A percentile compares a stretch with the other conserved stretches of the same genome.
These are phyloP conservation scores for Vaucheria bursata DNA, from an alignment of 352 stramenopile genomes.

Conservation along the genomic window DNA sequence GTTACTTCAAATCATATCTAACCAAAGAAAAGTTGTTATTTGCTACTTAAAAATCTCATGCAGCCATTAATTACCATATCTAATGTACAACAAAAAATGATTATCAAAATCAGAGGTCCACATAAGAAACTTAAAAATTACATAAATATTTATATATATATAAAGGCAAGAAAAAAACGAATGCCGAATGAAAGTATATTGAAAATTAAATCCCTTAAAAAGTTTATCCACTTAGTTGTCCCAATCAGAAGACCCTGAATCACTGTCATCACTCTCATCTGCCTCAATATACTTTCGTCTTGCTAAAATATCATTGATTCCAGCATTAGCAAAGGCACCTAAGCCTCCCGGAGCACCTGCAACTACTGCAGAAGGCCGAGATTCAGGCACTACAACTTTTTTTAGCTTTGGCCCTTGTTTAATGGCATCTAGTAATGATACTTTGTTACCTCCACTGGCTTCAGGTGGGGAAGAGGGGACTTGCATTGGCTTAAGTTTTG, in stretches of 20 bases:
- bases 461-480: not conserved
- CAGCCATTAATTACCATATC: too few species aligned
- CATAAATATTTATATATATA: too few species aligned
- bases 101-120: too few species aligned
- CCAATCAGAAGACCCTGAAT: not conserved
- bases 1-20: too few species aligned
- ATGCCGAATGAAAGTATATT: too few species aligned
- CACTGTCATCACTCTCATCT: slow-evolving; percentile 1
- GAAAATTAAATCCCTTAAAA: too few species aligned
- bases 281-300: slow-evolving; percentile 5
- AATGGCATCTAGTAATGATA: slow-evolving; percentile 1
- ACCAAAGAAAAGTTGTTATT: too few species aligned
- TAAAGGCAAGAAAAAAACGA: too few species aligned
- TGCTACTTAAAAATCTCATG: too few species aligned
- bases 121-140: too few species aligned
- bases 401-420: not conserved
- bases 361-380: not conserved
- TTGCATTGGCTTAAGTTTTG: not conserved
- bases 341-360: not conserved
- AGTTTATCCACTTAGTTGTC: too few species aligned
- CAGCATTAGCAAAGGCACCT: slow-evolving; percentile 8
- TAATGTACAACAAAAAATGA: too few species aligned
- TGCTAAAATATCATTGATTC: slow-evolving; percentile 11
- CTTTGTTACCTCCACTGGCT: not conserved
- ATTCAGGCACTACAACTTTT: not conserved